phyloP scores from a whole-genome alignment of 129 eudicot genomes.

The Kitagawia praeruptora region DNA sequence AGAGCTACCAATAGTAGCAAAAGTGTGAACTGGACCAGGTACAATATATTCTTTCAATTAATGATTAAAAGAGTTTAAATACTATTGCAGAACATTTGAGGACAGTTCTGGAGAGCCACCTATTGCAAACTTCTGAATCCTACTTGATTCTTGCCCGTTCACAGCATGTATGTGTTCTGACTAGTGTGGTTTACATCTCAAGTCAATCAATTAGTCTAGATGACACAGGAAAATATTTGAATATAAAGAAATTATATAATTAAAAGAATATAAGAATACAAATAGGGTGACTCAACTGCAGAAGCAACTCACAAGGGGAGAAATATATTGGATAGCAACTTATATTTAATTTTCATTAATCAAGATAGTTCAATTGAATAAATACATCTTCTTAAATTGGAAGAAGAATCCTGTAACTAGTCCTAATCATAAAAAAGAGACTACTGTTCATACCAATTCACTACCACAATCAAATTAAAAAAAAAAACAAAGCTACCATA shows the following conservation, averaged over 20 bases:
- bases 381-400: neutral
- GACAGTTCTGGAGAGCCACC: neutral
- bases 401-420: neutral
- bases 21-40: neutral
- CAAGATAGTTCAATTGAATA: neutral
- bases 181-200: neutral
- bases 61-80: neutral
- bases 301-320: neutral
- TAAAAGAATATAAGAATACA: too few species aligned
- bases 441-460: neutral
- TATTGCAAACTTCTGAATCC: neutral
- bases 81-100: neutral
- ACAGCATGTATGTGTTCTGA: neutral
- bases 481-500: too few species aligned
- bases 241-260: too few species aligned
- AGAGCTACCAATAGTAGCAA: neutral
- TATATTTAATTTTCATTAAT: too few species aligned
- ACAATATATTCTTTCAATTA: neutral
- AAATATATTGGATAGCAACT: neutral
- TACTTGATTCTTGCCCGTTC: too few species aligned
- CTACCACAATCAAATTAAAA: neutral
- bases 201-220: neutral
- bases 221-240: neutral
- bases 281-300: neutral
- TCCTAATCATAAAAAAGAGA: neutral